Conservation (phyloP, 768 basidiomycete genomes). For the Leccinum incarnatum region DNA sequence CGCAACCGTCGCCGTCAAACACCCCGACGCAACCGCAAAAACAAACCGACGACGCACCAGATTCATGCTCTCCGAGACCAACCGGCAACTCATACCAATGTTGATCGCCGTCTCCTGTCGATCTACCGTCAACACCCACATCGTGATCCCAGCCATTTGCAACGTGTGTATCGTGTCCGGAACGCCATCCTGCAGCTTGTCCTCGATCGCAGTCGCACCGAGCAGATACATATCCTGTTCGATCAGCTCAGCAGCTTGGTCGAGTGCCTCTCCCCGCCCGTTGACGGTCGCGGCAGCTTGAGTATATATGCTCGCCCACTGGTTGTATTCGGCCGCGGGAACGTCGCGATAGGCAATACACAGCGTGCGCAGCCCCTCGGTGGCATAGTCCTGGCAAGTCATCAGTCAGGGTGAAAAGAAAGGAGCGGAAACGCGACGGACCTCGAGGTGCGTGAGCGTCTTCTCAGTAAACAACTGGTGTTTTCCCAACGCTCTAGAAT, state of each 20-base stretch:
- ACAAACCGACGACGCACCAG: conserved; percentile 48
- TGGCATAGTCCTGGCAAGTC: conserved; percentile 78
- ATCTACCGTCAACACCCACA: conserved; percentile 98
- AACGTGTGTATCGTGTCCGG: conserved; percentile 97
- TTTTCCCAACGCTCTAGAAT: conserved; percentile 89
- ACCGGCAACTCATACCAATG: conserved; percentile 94
- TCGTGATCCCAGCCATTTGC: conserved; percentile 98
- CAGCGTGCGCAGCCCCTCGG: conserved; percentile 94
- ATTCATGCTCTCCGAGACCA: conserved; percentile 99
- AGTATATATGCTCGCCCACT: conserved; percentile 87
- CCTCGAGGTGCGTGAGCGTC: conserved; percentile 89
- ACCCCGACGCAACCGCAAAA: neutral
- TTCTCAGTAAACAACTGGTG: conserved; percentile 82
- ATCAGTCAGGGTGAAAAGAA: neutral
- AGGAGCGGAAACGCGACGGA: conserved; percentile 29
- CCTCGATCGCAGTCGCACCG: conserved; percentile 97
- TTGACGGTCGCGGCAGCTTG: conserved; percentile 94
- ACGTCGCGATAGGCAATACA: conserved; percentile 95
- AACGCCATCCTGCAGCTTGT: conserved; percentile 97
- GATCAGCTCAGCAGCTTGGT: conserved; percentile 91
- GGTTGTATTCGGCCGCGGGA: conserved; percentile 82
- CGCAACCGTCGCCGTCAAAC: neutral
- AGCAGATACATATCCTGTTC: conserved; percentile 91
- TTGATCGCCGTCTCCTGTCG: conserved; percentile 99
- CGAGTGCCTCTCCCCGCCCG: conserved; percentile 92